Evolutionary conservation across 2,329 filamentous ascomycete genomes (phyloP).

Genomic region (Botrytis cinerea): DNA sequence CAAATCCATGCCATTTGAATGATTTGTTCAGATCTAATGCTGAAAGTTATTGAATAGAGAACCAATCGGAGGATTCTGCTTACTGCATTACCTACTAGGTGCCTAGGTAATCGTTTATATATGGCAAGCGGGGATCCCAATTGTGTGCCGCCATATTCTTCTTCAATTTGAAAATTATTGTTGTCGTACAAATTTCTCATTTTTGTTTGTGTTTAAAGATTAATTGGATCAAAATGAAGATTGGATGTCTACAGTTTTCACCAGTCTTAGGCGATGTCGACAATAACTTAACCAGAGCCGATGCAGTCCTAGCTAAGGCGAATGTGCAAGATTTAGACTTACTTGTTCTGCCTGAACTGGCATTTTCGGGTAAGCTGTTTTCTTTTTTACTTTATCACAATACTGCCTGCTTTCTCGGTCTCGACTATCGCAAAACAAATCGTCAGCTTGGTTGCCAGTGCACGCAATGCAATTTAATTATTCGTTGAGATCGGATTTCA

Average conservation of each 20-base stretch:
- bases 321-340: slow-evolving; percentile 62
- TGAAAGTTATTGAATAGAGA: background rate
- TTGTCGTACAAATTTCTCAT: background rate
- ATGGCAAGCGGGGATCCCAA: background rate
- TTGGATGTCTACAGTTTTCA: slow-evolving; percentile 71
- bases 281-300: slow-evolving; percentile 69
- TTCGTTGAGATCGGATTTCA: background rate
- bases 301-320: slow-evolving; percentile 60
- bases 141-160: background rate
- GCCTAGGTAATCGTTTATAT: background rate
- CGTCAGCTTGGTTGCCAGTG: background rate
- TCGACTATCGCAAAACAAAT: too few species aligned
- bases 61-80: background rate
- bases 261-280: slow-evolving; percentile 64
- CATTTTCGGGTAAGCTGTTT: slow-evolving; percentile 62
- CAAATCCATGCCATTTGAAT: background rate
- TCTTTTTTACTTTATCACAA: background rate
- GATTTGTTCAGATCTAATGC: background rate
- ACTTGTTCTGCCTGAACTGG: slow-evolving; percentile 73
- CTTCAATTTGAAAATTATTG: background rate
- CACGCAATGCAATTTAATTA: background rate
- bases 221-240: slow-evolving; percentile 54
- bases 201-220: background rate
- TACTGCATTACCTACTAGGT: background rate
- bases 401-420: background rate